A percentile compares a stretch with the other conserved stretches of the same genome.
phyloP scores from a whole-genome alignment of 805 yeast species.

The Candida parachauliodes region DNA sequence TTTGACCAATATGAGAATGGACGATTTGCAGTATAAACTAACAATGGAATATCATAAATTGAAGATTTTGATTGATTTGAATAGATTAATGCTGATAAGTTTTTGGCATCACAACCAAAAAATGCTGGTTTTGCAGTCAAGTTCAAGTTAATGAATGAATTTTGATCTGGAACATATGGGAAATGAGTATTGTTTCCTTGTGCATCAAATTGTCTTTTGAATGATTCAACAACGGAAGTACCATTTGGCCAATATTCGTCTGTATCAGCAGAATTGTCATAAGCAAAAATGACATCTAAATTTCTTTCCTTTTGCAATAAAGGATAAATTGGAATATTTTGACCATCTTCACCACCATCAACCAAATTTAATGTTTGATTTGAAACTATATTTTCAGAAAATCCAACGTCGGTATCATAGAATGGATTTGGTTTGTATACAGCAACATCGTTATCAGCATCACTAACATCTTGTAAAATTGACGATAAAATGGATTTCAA shows the following conservation, averaged over 20 bases:
- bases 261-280: conserved; percentile 41
- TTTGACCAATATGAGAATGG: conserved; percentile 65
- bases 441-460: conserved; percentile 33
- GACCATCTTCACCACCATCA: conserved; percentile 44
- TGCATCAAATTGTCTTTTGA: conserved; percentile 28
- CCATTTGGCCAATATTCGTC: conserved; percentile 41
- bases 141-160: conserved; percentile 58
- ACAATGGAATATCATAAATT: conserved; percentile 47
- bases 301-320: conserved; percentile 33
- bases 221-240: conserved; percentile 34
- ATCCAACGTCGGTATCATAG: conserved; percentile 20
- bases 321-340: conserved; percentile 40
- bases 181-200: conserved; percentile 61
- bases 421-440: conserved; percentile 41
- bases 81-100: conserved; percentile 48
- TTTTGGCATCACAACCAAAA: conserved; percentile 74
- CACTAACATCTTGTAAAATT: conserved; percentile 23
- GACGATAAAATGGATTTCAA: conserved; percentile 21
- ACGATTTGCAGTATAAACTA: conserved; percentile 71
- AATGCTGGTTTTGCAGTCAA: conserved; percentile 68
- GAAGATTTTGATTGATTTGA: conserved; percentile 14
- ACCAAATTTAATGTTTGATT: conserved; percentile 34
- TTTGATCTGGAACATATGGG: conserved; percentile 74
- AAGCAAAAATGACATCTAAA: conserved; percentile 41
- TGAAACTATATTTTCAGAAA: conserved; percentile 12